Evolutionary conservation across 139 green algal species (phyloP).

Genomic region (Penium margaritaceum): DNA sequence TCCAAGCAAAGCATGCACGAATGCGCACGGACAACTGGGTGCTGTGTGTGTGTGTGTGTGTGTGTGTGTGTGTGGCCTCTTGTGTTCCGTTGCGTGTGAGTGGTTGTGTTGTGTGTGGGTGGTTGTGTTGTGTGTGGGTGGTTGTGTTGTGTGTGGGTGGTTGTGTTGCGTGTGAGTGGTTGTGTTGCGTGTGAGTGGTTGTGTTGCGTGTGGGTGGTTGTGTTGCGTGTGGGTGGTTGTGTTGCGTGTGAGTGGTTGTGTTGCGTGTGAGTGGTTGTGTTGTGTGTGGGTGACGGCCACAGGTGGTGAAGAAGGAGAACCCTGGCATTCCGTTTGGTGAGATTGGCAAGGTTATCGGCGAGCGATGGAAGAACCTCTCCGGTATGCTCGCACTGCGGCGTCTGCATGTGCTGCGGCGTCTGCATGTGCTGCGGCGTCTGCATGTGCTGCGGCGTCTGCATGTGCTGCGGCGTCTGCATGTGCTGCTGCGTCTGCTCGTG

Average conservation of each 20-base stretch:
- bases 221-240: slow-evolving; percentile 2
- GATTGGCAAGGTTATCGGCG: slow-evolving; percentile 54
- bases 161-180: background rate
- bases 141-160: background rate
- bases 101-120: background rate
- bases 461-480: too few species aligned
- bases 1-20: too few species aligned
- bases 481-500: too few species aligned
- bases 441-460: too few species aligned
- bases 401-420: too few species aligned
- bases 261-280: background rate
- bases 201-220: background rate
- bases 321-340: slow-evolving; percentile 46
- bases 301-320: slow-evolving; percentile 47
- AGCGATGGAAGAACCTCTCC: slow-evolving; percentile 49
- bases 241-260: background rate
- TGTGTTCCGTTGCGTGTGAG: background rate
- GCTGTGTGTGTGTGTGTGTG: slow-evolving; percentile 1
- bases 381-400: too few species aligned
- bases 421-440: too few species aligned
- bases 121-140: background rate
- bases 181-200: background rate
- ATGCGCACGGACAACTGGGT: too few species aligned
- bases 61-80: background rate
- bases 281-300: background rate